Evolutionary conservation across 1,284 basidiomycete genomes (phyloP).

Genomic region (Melampsora medusae): DNA sequence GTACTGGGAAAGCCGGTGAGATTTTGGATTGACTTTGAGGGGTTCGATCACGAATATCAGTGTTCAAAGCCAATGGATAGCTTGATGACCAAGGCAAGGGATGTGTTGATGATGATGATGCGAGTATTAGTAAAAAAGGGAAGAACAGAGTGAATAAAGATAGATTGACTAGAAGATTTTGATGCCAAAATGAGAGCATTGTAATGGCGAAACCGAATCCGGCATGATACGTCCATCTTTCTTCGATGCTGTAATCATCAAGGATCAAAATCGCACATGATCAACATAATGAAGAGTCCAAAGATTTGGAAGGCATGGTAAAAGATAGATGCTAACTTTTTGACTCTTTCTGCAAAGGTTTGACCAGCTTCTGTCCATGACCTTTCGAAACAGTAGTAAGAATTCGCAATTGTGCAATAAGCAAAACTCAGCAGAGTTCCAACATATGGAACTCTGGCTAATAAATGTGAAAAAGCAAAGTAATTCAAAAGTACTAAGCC

Average conservation of each 20-base stretch:
- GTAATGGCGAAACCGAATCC: neutral
- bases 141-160: slow-evolving; percentile 1
- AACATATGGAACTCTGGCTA: slow-evolving; percentile 1
- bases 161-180: slow-evolving; percentile 1
- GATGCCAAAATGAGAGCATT: slow-evolving; percentile 3
- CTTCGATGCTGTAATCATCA: neutral
- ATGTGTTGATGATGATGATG: neutral
- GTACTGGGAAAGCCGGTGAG: slow-evolving; percentile 4
- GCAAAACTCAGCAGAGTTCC: neutral
- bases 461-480: neutral
- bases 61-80: neutral
- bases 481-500: slow-evolving; percentile 3
- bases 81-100: slow-evolving; percentile 3
- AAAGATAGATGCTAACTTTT: neutral
- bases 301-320: no score
- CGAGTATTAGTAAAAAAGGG: neutral
- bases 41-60: neutral
- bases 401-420: slow-evolving; percentile 6
- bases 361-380: neutral
- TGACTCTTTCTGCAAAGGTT: neutral
- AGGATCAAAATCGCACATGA: no score
- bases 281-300: no score
- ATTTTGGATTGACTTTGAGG: neutral
- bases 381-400: neutral
- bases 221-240: neutral